Evolutionary conservation across 23 red algal species (phyloP).

Genomic region (Agarophyton chilense): DNA sequence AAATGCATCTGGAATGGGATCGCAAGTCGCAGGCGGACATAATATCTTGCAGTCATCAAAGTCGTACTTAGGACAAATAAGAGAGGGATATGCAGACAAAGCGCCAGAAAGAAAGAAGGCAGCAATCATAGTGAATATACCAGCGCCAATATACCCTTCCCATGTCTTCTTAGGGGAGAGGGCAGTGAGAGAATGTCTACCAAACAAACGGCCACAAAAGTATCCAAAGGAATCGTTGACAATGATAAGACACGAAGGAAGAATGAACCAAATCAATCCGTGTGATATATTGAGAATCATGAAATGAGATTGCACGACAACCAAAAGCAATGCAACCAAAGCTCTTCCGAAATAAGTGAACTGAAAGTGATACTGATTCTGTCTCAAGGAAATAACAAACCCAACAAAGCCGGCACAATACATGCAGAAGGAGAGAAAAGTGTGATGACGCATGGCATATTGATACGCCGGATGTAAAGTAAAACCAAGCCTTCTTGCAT

Average conservation of each 20-base stretch:
- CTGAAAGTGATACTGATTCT: slow-evolving; percentile 82
- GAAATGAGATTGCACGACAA: slow-evolving; percentile 94
- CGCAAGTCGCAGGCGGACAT: slow-evolving; percentile 65
- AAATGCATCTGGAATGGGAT: slow-evolving; percentile 55
- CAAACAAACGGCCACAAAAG: slow-evolving; percentile 88
- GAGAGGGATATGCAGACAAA: slow-evolving; percentile 69
- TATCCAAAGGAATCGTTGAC: slow-evolving; percentile 96
- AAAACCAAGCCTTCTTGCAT: slow-evolving; percentile 70
- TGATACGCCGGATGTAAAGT: slow-evolving; percentile 60
- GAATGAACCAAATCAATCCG: slow-evolving; percentile 96
- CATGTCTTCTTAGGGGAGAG: slow-evolving; percentile 98
- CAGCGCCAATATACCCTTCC: slow-evolving; percentile 98
- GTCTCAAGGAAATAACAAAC: slow-evolving; percentile 86
- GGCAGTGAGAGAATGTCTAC: slow-evolving; percentile 68
- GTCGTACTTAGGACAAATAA: slow-evolving; percentile 93
- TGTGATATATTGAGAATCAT: slow-evolving; percentile 94
- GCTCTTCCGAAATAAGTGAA: slow-evolving; percentile 89
- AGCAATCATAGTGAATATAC: slow-evolving; percentile 83
- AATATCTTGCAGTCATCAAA: slow-evolving; percentile 88
- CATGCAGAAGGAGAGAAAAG: slow-evolving; percentile 86
- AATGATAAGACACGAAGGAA: slow-evolving; percentile 88
- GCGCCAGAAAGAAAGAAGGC: slow-evolving; percentile 74
- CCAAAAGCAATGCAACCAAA: slow-evolving; percentile 79
- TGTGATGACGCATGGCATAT: slow-evolving; percentile 88
- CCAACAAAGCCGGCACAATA: slow-evolving; percentile 89